These are phyloP conservation scores for Vitis cinerea DNA, from an alignment of 164 flowering plant genomes.

Conservation along the genomic window DNA sequence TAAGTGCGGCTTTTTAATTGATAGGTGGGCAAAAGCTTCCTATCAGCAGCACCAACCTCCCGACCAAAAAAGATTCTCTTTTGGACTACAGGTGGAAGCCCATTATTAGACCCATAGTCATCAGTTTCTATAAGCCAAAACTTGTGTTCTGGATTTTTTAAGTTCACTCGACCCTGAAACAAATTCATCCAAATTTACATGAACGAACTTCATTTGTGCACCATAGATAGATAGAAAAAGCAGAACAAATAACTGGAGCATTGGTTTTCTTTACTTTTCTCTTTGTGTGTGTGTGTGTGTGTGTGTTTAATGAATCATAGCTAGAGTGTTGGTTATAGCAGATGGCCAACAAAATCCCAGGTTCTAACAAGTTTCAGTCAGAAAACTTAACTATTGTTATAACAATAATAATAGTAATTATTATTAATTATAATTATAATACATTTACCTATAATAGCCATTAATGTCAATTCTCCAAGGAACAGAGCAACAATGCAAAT, in stretches of 20 bases:
- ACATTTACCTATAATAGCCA: too few species aligned
- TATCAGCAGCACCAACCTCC: slow-evolving; percentile 83
- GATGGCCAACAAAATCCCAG: too few species aligned
- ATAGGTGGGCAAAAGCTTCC: slow-evolving; percentile 90
- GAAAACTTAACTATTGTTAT: too few species aligned
- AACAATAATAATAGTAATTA: too few species aligned
- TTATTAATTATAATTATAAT: too few species aligned
- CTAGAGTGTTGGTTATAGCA: too few species aligned
- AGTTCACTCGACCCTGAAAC: slow-evolving; percentile 81
- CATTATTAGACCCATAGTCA: slow-evolving; percentile 76
- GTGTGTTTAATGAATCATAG: too few species aligned
- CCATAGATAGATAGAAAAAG: neutral
- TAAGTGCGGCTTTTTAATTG: slow-evolving; percentile 87
- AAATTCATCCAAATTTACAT: neutral
- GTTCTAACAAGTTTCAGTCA: too few species aligned
- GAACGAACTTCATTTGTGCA: neutral
- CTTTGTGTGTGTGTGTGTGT: too few species aligned
- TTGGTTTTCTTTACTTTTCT: too few species aligned
- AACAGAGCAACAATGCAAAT: too few species aligned
- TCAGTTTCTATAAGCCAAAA: slow-evolving; percentile 93
- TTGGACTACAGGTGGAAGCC: slow-evolving; percentile 84
- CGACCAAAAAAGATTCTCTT: slow-evolving; percentile 89
- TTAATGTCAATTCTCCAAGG: too few species aligned
- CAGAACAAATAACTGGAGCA: neutral
- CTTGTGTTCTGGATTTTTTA: slow-evolving; percentile 71